Conservation (phyloP, 1,284 basidiomycete species). For the Erythrobasidium hasegawianum region DNA sequence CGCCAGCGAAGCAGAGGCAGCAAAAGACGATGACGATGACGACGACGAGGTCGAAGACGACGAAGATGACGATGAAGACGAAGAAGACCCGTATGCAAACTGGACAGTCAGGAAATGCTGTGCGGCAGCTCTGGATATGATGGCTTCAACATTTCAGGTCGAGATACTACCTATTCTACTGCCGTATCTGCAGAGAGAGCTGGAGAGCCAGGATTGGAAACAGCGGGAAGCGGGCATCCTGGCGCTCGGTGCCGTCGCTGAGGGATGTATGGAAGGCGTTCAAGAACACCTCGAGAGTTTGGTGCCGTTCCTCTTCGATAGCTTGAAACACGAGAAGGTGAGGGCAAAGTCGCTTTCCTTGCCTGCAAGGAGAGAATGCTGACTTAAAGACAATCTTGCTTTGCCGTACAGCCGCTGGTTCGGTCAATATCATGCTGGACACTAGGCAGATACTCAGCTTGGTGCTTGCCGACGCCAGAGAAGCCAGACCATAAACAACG, state of each 20-base stretch:
- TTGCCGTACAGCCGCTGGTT: slow-evolving; percentile 80
- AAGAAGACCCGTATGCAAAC: slow-evolving; percentile 94
- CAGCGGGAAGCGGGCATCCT: slow-evolving; percentile 93
- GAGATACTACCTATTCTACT: slow-evolving; percentile 85
- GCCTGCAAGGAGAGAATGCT: no score
- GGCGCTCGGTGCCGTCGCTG: slow-evolving; percentile 95
- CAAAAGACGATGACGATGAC: slow-evolving; percentile 61
- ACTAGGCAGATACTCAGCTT: slow-evolving; percentile 93
- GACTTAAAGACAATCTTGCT: no score
- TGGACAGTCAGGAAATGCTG: slow-evolving; percentile 99
- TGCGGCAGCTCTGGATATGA: slow-evolving; percentile 93
- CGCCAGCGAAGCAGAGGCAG: slow-evolving; percentile 39
- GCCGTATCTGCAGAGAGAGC: slow-evolving; percentile 83
- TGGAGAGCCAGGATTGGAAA: slow-evolving; percentile 91
- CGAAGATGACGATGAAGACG: slow-evolving; percentile 84
- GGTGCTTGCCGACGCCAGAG: slow-evolving; percentile 76
- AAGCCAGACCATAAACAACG: slow-evolving; percentile 79
- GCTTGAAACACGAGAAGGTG: slow-evolving; percentile 86
- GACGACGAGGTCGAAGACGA: slow-evolving; percentile 82
- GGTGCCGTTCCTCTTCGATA: slow-evolving; percentile 88
- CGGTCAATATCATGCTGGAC: slow-evolving; percentile 99
- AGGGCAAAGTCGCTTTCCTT: no score
- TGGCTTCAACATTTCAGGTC: slow-evolving; percentile 84
- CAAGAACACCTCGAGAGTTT: slow-evolving; percentile 90
- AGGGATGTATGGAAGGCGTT: slow-evolving; percentile 96